Percentiles rank a stretch among this genome's conserved stretches.
Evolutionary conservation across 1,284 basidiomycete genomes (phyloP).

Genomic region (Ceratobasidium sp.): DNA sequence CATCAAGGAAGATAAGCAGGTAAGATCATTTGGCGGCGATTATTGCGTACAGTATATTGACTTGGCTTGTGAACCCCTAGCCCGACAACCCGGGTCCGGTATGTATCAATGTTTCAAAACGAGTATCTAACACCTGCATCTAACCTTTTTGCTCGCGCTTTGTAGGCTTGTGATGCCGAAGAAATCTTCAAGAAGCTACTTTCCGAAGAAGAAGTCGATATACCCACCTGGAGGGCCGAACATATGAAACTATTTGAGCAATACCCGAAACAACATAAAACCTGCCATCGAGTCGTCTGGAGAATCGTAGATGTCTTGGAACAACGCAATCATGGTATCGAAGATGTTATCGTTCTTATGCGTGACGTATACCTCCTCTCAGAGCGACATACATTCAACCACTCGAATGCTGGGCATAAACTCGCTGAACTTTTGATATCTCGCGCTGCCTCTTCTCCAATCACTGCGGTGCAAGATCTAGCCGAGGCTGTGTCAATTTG

Average conservation of each 20-base stretch:
- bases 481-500: conserved; percentile 17
- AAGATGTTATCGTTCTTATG: background rate
- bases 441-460: background rate
- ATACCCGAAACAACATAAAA: conserved; percentile 23
- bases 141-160: too few relatives aligned
- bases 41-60: too few relatives aligned
- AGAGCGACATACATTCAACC: background rate
- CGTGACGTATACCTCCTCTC: conserved; percentile 8
- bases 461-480: background rate
- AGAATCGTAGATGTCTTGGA: conserved; percentile 29
- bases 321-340: background rate
- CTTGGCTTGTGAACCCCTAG: too few relatives aligned
- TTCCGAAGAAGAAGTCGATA: background rate
- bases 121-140: too few relatives aligned
- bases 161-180: conserved; percentile 8
- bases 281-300: conserved; percentile 23
- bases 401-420: background rate
- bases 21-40: too few relatives aligned
- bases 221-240: background rate
- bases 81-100: background rate
- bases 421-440: background rate
- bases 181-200: background rate
- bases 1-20: background rate
- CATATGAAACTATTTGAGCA: background rate
- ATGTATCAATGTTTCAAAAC: too few relatives aligned